Evolutionary conservation across 1,284 basidiomycete genomes (phyloP).

Genomic region (Cryptococcus sp.): DNA sequence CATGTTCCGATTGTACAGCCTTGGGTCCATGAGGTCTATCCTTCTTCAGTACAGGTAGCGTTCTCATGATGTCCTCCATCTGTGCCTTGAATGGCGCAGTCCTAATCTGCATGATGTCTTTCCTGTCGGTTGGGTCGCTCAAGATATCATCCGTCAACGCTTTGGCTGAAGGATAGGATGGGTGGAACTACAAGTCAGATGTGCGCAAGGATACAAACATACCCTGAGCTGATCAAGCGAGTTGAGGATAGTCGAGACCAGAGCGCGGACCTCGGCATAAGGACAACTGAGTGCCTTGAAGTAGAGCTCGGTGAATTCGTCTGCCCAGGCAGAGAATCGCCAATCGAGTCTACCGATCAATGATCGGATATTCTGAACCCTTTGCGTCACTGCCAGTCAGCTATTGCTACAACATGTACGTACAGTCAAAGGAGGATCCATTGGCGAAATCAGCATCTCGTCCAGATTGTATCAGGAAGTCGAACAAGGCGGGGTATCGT

Average conservation of each 20-base stretch:
- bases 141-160: conserved; percentile 64
- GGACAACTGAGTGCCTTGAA: conserved; percentile 72
- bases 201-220: conserved; percentile 13
- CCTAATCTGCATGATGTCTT: conserved; percentile 70
- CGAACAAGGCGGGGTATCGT: conserved; percentile 68
- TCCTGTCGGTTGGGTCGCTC: conserved; percentile 52
- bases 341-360: conserved; percentile 70
- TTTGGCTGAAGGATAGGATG: conserved; percentile 64
- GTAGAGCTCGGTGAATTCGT: conserved; percentile 65
- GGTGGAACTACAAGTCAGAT: conserved; percentile 50
- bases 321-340: conserved; percentile 67
- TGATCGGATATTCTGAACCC: conserved; percentile 40
- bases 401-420: background rate
- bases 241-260: conserved; percentile 66
- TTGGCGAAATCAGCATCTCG: conserved; percentile 73
- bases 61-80: conserved; percentile 56
- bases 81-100: conserved; percentile 58
- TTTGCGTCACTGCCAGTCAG: conserved; percentile 21
- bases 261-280: conserved; percentile 74
- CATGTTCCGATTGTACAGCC: conserved; percentile 79
- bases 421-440: conserved; percentile 69
- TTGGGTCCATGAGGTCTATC: conserved; percentile 78
- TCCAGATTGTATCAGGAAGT: conserved; percentile 65
- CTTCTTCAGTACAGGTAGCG: conserved; percentile 64
- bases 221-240: conserved; percentile 68